Base-by-base conservation (phyloP, 345 rosid species). In the Eucalyptus rudis region DNA sequence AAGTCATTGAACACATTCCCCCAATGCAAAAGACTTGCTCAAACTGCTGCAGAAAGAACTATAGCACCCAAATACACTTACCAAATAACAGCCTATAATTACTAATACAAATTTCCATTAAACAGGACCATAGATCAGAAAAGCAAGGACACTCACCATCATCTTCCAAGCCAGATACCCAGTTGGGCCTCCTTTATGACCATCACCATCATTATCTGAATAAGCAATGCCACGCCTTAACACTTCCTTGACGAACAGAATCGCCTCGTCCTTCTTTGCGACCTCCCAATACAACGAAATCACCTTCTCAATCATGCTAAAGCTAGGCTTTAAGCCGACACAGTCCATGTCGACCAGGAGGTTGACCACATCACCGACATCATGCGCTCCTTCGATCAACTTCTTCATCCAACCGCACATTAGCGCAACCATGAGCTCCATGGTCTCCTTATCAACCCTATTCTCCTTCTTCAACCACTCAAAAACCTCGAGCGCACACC, bases 121-220 rank as follows among this genome's bases (percentile, higher is more conserved):
- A 76, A 76, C 83, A 10, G 83, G 45, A 71, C 83, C 83, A 3
- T 76, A 76, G 7, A 40, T 76, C 29, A 76, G 83, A 40, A 76
- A 76, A 76, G 83, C 13, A 40, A 76, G 47, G 16, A 76, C 47
- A 40, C 93, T 89, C 93, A 97, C 99, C 99, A 96, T 96, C 94
- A 97, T 90, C 93, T 97, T 96, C 99, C 99, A 97, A 52, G 97
- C 96, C 91, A 97, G 98, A 93, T 96, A 96, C 9, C 99, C 99
- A 54, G 93, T 90, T 17, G 99, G 99, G 49, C 99, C 99, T 79
- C 98, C 98, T 88, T 96, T 95, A 52, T 93, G 94, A 45, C 95
- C 95, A 49, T 92, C 93, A 36, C 92, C 94, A 71, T 92, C 94
- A 62, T 89, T 93, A 44, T 90, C 92, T 4, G 91, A 92, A 91